phyloP scores from a whole-genome alignment of 768 basidiomycete genomes.

The Fomitopsis pulvina region DNA sequence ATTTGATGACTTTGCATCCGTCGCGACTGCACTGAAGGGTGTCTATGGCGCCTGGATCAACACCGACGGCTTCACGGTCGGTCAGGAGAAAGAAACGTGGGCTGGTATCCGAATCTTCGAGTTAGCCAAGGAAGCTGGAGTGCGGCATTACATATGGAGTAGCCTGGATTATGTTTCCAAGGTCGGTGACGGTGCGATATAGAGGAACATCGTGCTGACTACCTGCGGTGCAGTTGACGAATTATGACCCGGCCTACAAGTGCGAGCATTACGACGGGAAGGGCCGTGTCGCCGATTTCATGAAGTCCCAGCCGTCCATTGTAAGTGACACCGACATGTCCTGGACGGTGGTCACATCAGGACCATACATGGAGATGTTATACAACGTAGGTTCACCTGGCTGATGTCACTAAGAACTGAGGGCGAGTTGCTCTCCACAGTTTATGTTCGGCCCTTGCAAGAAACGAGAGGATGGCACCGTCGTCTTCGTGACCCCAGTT shows the following conservation, averaged over 20 bases:
- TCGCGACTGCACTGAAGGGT: slow-evolving; percentile 27
- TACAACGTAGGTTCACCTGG: slow-evolving; percentile 3
- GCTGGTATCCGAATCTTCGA: slow-evolving; percentile 37
- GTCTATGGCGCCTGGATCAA: slow-evolving; percentile 36
- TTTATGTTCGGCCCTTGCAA: slow-evolving; percentile 18
- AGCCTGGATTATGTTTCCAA: slow-evolving; percentile 35
- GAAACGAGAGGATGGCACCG: slow-evolving; percentile 21
- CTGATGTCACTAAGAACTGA: neutral
- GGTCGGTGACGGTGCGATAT: slow-evolving; percentile 20
- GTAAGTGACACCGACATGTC: slow-evolving; percentile 8
- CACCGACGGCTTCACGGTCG: slow-evolving; percentile 30
- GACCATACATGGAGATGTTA: slow-evolving; percentile 9
- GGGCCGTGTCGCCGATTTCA: slow-evolving; percentile 33
- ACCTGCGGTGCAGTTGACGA: slow-evolving; percentile 10
- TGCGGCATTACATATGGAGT: slow-evolving; percentile 37
- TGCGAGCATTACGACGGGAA: slow-evolving; percentile 36
- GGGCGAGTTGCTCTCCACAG: neutral
- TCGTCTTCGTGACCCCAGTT: slow-evolving; percentile 23
- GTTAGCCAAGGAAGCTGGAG: slow-evolving; percentile 27
- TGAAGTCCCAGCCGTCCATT: slow-evolving; percentile 26
- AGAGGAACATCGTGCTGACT: neutral
- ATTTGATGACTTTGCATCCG: slow-evolving; percentile 13
- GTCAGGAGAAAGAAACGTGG: slow-evolving; percentile 34
- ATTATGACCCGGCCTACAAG: slow-evolving; percentile 25
- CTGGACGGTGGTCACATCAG: slow-evolving; percentile 7